Evolutionary conservation across 2,329 filamentous ascomycete species (phyloP), one percentile per base, ranked within the genome.

Genomic region (Ascochyta fabae): DNA sequence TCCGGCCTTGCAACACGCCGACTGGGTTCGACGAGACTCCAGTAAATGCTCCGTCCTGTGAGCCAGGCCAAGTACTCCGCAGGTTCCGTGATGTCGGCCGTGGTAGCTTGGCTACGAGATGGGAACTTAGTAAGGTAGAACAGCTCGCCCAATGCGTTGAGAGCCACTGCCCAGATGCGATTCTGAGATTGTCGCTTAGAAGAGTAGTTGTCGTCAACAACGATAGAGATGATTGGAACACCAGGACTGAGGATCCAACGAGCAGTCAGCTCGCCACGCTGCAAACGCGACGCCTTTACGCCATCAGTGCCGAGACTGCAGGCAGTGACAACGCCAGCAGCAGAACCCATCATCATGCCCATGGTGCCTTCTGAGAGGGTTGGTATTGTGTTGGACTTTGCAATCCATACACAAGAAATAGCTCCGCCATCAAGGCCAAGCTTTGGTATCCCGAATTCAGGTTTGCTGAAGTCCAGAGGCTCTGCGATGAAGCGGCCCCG

Each of bases 91-190:
- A 70, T 68, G 3, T 77, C 73, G 33, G 75, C 74, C 52, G 82
- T 81, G 29, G 80, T 78, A 4, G 80, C 65, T 7, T 84, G 79
- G 19, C 83, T 79, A 33, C 82, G 81, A 24, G 75, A 81, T 0
- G 91, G 92, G 6, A 88, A 81, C 44, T 91, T 87, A 1, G 85
- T 89, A 1, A 98, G 80, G 65, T 94, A 96, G 74, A 89, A 98
- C 0, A 96, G 80, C 73, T 99, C 95, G 1, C 95, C 95, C 8
- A 99, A 80, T 0, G 95, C 94, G 72, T 99, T 99, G 48, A 99
- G 77, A n/a, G 87, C 91, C 38, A 94, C 88, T n/a, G 91, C 92
- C 92, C 92, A 98, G 12, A 95, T 84, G 26, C 93, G 87, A 12
- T 86, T 84, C 45, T 87, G 80, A 4, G 84, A 79, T 70, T 88